These are phyloP conservation scores for Olyra latifolia DNA, from an alignment of 176 grass and related monocot species.

Conservation along the genomic window DNA sequence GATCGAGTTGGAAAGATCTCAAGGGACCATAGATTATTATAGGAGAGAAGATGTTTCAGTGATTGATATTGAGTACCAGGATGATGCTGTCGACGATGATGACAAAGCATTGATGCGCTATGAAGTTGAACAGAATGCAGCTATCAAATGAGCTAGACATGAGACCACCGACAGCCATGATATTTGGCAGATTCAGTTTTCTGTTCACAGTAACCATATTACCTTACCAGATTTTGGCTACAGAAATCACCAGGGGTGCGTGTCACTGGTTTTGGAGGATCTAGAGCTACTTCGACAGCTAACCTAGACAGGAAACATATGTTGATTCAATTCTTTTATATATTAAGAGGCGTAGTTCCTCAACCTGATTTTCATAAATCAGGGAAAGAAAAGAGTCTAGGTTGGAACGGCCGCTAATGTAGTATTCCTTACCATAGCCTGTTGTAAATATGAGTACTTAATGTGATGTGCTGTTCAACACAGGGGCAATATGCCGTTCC, in stretches of 20 bases:
- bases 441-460: too few species aligned
- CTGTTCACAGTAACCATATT: not conserved
- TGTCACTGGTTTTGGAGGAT: not conserved
- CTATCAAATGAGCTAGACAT: not conserved
- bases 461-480: not conserved
- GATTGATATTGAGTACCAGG: constrained; percentile 40
- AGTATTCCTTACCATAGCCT: too few species aligned
- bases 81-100: constrained; percentile 14
- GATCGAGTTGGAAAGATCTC: constrained; percentile 32
- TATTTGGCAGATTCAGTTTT: not conserved
- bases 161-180: not conserved
- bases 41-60: not conserved
- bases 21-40: not conserved
- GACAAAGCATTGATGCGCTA: constrained; percentile 13
- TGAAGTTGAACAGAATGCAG: not conserved
- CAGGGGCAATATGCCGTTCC: not conserved
- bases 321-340: not conserved
- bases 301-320: not conserved
- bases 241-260: not conserved
- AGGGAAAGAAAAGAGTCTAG: not conserved
- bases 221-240: not conserved
- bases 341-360: not conserved
- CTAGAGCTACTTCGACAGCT: not conserved
- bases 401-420: not conserved
- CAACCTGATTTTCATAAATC: not conserved